Evolutionary conservation across 352 stramenopile species (phyloP).

Genomic region (Saprolegnia parasitica): DNA sequence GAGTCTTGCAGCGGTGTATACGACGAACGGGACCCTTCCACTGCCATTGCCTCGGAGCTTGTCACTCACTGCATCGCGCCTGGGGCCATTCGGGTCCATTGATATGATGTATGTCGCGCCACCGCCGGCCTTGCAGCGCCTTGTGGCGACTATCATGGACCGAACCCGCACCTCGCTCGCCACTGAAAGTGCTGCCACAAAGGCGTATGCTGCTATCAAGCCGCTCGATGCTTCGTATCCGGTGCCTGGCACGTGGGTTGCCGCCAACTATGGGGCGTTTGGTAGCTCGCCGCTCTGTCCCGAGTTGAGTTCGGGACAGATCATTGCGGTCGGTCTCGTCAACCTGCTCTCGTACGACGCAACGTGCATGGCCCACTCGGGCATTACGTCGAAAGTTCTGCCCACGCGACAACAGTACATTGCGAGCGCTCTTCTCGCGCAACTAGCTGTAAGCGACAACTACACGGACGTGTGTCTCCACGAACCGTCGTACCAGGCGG

Average conservation of each 20-base stretch:
- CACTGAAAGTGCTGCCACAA: neutral
- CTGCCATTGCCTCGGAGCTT: neutral
- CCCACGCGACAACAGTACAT: too few relatives aligned
- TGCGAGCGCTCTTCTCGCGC: too few relatives aligned
- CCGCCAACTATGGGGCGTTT: neutral
- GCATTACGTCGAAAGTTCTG: too few relatives aligned
- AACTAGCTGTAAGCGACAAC: too few relatives aligned
- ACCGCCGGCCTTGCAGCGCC: neutral
- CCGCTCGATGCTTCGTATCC: neutral
- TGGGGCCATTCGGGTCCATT: slow-evolving; percentile 10
- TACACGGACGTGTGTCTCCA: too few relatives aligned
- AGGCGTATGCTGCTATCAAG: neutral
- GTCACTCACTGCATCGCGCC: neutral
- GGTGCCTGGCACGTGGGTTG: neutral
- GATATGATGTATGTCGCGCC: neutral
- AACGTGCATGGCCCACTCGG: too few relatives aligned
- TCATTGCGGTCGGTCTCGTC: too few relatives aligned
- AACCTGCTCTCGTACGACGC: too few relatives aligned
- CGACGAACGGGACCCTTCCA: neutral
- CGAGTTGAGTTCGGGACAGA: neutral
- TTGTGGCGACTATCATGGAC: neutral
- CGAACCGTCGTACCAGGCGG: too few relatives aligned
- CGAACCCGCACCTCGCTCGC: neutral
- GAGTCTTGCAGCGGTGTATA: neutral
- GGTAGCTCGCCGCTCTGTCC: neutral